A percentile compares a stretch with the other conserved stretches of the same genome.
Evolutionary conservation across 805 yeast species (phyloP).

Genomic region (Candida verbasci): DNA sequence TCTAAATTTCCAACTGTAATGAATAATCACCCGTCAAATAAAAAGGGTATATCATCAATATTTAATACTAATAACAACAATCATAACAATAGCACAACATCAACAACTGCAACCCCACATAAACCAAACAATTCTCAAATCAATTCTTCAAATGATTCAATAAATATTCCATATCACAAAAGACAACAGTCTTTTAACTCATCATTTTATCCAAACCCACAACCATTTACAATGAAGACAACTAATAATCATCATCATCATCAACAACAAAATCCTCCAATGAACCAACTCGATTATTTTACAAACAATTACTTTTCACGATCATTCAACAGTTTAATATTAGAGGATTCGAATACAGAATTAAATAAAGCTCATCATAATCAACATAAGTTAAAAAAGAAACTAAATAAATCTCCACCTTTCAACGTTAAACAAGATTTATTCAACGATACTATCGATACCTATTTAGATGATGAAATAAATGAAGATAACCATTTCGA

Average conservation of each 20-base stretch:
- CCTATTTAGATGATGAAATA: constrained; percentile 12
- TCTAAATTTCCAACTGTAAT: too few species aligned
- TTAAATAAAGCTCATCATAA: constrained; percentile 1
- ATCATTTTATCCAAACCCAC: neutral
- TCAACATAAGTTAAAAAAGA: constrained; percentile 12
- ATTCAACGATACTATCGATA: constrained; percentile 20
- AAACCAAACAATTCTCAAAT: neutral
- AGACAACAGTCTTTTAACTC: constrained; percentile 1
- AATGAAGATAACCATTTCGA: too few species aligned
- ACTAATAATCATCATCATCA: neutral
- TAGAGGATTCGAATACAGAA: constrained; percentile 34
- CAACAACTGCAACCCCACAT: neutral
- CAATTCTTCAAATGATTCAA: neutral
- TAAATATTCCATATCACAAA: constrained; percentile 1
- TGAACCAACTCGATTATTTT: constrained; percentile 22
- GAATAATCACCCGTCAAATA: too few species aligned
- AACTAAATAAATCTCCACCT: constrained; percentile 38
- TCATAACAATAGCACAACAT: neutral
- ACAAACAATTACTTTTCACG: constrained; percentile 38
- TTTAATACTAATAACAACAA: neutral
- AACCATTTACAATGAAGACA: too few species aligned
- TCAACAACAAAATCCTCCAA: constrained; percentile 5
- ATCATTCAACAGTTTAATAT: constrained; percentile 39
- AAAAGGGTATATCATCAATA: too few species aligned
- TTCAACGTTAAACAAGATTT: constrained; percentile 32